Conservation (phyloP, 2,329 filamentous ascomycete species). For the Aspergillus novofumigatus region DNA sequence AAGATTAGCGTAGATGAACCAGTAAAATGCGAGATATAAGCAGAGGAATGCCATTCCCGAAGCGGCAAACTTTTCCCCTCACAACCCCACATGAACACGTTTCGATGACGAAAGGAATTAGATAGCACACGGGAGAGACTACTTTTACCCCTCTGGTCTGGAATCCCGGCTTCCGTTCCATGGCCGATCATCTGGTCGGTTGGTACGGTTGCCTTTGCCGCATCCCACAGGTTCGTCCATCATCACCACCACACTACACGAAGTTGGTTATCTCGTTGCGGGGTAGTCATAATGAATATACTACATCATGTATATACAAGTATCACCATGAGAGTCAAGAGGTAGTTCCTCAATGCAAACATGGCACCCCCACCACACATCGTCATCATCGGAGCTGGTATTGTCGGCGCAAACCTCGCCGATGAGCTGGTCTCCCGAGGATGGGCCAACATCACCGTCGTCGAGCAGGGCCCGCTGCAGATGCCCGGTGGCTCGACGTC, state of each 20-base stretch:
- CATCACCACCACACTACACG: neutral
- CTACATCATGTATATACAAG: neutral
- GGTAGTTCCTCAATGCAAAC: neutral
- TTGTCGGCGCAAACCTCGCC: constrained; percentile 61
- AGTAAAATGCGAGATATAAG: neutral
- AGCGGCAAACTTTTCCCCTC: neutral
- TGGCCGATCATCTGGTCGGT: neutral
- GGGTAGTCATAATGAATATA: neutral
- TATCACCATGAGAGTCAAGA: neutral
- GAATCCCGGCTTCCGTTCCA: neutral
- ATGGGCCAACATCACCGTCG: constrained; percentile 61
- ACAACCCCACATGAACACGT: neutral
- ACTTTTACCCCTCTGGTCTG: neutral
- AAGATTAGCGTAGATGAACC: neutral
- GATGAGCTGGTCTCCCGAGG: constrained; percentile 60
- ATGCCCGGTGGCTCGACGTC: constrained; percentile 64
- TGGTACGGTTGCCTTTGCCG: neutral
- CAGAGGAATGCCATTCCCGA: neutral
- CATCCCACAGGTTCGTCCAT: neutral
- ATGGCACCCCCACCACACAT: constrained; percentile 44
- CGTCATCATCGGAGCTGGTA: constrained; percentile 61
- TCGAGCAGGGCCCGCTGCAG: constrained; percentile 60
- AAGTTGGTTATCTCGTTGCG: neutral
- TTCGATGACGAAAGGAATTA: too few species aligned
- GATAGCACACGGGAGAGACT: too few species aligned